Base-by-base conservation (phyloP, 768 basidiomycete genomes). In the Cyclocybe cylindracea region DNA sequence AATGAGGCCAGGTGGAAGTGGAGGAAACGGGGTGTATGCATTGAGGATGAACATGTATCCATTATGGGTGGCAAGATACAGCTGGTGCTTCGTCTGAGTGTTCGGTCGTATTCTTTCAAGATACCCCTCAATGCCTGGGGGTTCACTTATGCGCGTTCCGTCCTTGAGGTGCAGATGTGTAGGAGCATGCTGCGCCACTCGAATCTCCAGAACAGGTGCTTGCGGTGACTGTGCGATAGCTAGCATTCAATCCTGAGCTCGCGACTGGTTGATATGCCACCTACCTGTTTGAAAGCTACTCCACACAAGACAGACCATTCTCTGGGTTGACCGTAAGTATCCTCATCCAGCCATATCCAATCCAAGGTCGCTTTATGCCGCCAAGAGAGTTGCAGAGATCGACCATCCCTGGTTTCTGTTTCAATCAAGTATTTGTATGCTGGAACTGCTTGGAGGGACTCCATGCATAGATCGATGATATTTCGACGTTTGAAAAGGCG, bases 41-140 rank as follows among this genome's bases (percentile, higher is more conserved):
- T 67, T 57, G 14, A 87, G 59, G 8, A 79, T 74, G 68, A 93
- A 93, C 31, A 95, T 68, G 60, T 83, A 80, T 5, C 90, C 88
- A 47, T 85, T 78, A 61, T 93, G 89, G 5, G 83, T 82, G 24
- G 79, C 70, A 36, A 94, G 74, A 68, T 94, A 95, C 10, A 87
- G 60, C 3, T 75, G 75, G 50, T 87, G 81, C 47, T 77, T 83
- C 29, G 66, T 64, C 54, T 83, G 80, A 14, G 80, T 73, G 57
- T 80, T 83, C 2, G 83, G 77, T 55, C 75, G 78, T 60, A 91
- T 77, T 42, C 86, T 85, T 53, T 89, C 81, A 39, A 95, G 72
- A 68, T 90, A 97, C 2, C 95, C 95, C 69, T 98, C 95, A 42
- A 96, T 74, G 0, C 83, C 80, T 0, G 86, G 84, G 2, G 95